Conservation (phyloP, 2,329 filamentous ascomycete genomes). For the Aspergillus viridinutans region DNA sequence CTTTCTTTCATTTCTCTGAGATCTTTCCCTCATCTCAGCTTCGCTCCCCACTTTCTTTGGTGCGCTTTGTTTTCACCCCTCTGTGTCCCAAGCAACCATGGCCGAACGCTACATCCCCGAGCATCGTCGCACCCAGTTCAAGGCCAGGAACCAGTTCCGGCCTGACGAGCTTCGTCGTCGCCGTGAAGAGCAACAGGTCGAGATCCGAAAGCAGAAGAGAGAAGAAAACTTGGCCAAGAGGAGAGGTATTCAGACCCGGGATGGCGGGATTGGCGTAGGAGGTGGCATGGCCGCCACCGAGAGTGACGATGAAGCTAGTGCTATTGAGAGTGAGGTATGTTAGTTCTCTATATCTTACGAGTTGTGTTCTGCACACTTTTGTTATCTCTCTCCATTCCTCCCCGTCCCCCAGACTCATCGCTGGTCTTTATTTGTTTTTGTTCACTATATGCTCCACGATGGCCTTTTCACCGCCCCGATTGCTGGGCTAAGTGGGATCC, state of each 20-base stretch:
- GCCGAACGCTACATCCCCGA: conserved; percentile 99
- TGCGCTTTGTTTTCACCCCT: conserved; percentile 29
- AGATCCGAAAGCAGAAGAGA: conserved; percentile 97
- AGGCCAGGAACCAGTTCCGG: conserved; percentile 99
- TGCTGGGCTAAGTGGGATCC: conserved; percentile 7
- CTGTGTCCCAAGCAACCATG: conserved; percentile 57
- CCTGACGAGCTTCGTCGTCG: conserved; percentile 96
- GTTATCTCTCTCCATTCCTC: conserved; percentile 1
- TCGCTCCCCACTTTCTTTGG: conserved; percentile 11
- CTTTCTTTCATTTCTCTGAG: conserved; percentile 13
- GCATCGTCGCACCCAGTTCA: conserved; percentile 98
- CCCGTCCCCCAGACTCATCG: background rate
- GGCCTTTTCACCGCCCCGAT: conserved; percentile 34
- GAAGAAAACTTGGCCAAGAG: conserved; percentile 99
- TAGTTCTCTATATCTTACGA: conserved; percentile 12
- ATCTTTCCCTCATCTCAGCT: conserved; percentile 3
- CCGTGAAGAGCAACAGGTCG: conserved; percentile 97
- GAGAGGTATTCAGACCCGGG: conserved; percentile 82
- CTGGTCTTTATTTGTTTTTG: conserved; percentile 24
- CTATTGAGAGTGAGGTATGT: conserved; percentile 93
- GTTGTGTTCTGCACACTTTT: conserved; percentile 10
- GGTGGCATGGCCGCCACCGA: conserved; percentile 77
- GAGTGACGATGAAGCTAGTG: conserved; percentile 93
- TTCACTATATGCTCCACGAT: conserved; percentile 17
- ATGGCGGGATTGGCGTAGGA: conserved; percentile 54